phyloP scores from a whole-genome alignment of 2,329 filamentous ascomycete genomes.

The Nemania sp. region DNA sequence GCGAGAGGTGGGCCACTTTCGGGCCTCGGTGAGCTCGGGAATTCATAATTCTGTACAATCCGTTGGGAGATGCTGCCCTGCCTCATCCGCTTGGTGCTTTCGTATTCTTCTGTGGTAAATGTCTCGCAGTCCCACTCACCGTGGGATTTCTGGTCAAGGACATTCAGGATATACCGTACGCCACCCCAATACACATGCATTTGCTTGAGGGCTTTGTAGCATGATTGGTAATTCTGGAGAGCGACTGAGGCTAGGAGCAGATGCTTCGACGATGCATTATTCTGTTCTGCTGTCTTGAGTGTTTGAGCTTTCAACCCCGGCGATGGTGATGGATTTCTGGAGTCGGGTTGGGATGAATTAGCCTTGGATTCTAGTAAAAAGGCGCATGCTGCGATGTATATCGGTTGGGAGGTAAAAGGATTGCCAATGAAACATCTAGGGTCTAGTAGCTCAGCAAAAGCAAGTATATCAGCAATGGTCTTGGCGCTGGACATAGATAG shows the following conservation, averaged over 20 bases:
- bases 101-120: conserved; percentile 73
- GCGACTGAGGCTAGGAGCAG: conserved; percentile 78
- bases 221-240: conserved; percentile 84
- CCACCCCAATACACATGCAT: conserved; percentile 87
- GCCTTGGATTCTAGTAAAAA: conserved; percentile 82
- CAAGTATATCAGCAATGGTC: conserved; percentile 85
- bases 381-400: conserved; percentile 88
- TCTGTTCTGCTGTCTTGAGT: conserved; percentile 29
- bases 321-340: conserved; percentile 60
- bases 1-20: conserved; percentile 63
- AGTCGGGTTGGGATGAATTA: conserved; percentile 68
- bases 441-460: conserved; percentile 84
- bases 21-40: conserved; percentile 49
- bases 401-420: conserved; percentile 86
- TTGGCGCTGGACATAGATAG: conserved; percentile 86
- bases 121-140: conserved; percentile 79
- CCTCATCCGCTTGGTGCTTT: conserved; percentile 63
- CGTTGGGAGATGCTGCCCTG: conserved; percentile 47
- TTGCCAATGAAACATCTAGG: conserved; percentile 85
- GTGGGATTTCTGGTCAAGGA: conserved; percentile 84
- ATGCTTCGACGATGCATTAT: conserved; percentile 63
- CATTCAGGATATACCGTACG: conserved; percentile 82
- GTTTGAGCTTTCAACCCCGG: conserved; percentile 34
- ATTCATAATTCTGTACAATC: conserved; percentile 49
- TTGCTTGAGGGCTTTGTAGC: conserved; percentile 80